Evolutionary conservation across 345 rosid genomes (phyloP), one percentile per base, ranked within the genome.

Genomic region (Citropsis articulata): DNA sequence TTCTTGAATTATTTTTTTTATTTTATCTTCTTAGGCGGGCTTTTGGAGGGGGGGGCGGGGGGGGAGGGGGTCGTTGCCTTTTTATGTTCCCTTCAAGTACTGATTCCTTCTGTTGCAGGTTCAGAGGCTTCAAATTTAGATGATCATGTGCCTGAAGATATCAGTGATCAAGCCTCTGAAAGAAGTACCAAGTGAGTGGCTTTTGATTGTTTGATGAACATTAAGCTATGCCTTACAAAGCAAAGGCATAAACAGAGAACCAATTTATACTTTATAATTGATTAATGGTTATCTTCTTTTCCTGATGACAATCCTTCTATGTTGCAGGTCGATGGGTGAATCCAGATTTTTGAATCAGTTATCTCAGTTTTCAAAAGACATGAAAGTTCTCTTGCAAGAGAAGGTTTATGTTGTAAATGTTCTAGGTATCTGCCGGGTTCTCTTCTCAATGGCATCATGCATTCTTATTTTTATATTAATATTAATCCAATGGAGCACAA

Each of bases 401-500:
- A 89, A 85, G 86, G 91, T 93, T 76, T 96, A 78, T 71, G 83
- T 96, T 28, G 88, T 91, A n/a, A 96, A 92, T 73, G 98, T 96
- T 79, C 87, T 93, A 22, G 98, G 99, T 93, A 88, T 56, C 61
- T 78, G 28, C 62, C 69, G 10, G 56, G 55, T 45, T n/a, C 50
- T 79, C 13, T 70, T 7, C 62, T 59, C 28, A 33, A 59, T 53
- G n/a, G 27, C 25, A 21, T 12, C n/a, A 4, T 72, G 22, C 48
- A 1, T 13, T 66, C 30, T n/a, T 35, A 25, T 53, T 25, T 55
- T 19, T 76, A n/a, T 75, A 7, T 48, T 18, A 21, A 13, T 33
- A 75, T 50, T 14, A 7, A 48, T 75, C 31, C 36, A 33, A 13
- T 50, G 40, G 2, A 66, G 18, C 13, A 12, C 55, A 42, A 74